These are phyloP conservation scores for Candida neerlandica DNA, from an alignment of 1,139 yeast species.

Conservation along the genomic window DNA sequence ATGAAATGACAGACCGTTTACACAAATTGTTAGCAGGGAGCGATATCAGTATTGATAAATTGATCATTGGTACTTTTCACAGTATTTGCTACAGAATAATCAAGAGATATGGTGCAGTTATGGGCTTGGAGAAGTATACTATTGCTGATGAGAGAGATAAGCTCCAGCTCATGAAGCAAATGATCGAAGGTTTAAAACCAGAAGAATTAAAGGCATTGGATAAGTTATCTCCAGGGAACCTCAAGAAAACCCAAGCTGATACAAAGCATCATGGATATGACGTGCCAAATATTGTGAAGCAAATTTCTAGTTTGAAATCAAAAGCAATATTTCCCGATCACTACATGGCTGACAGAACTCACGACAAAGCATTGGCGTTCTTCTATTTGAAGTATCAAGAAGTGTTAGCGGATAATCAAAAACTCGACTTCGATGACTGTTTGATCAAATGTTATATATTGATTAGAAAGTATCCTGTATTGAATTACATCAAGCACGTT, in stretches of 20 bases:
- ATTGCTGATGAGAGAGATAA: constrained; percentile 74
- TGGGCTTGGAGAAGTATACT: constrained; percentile 52
- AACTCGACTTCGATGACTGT: constrained; percentile 85
- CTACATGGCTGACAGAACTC: constrained; percentile 20
- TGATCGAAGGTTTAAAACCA: constrained; percentile 36
- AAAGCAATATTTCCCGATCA: constrained; percentile 43
- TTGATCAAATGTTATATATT: constrained; percentile 57
- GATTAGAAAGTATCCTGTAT: constrained; percentile 45
- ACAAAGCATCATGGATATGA: constrained; percentile 34
- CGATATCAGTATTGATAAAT: constrained; percentile 37
- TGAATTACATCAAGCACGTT: constrained; percentile 63
- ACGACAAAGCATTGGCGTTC: constrained; percentile 22
- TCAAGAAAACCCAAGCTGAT: constrained; percentile 12
- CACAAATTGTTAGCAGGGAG: constrained; percentile 37
- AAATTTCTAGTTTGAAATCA: constrained; percentile 58
- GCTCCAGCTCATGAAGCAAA: constrained; percentile 47
- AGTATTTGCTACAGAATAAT: constrained; percentile 70
- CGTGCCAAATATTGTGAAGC: constrained; percentile 38
- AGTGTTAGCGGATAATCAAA: constrained; percentile 38
- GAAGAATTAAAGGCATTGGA: constrained; percentile 23
- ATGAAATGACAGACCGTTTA: constrained; percentile 73
- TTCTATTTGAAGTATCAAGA: constrained; percentile 58
- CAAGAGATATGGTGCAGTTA: constrained; percentile 53
- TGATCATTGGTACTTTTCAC: constrained; percentile 86
- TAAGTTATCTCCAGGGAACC: not conserved